These are phyloP conservation scores for Lasiosphaeria hispida DNA, from an alignment of 495 filamentous ascomycete species.

Conservation along the genomic window DNA sequence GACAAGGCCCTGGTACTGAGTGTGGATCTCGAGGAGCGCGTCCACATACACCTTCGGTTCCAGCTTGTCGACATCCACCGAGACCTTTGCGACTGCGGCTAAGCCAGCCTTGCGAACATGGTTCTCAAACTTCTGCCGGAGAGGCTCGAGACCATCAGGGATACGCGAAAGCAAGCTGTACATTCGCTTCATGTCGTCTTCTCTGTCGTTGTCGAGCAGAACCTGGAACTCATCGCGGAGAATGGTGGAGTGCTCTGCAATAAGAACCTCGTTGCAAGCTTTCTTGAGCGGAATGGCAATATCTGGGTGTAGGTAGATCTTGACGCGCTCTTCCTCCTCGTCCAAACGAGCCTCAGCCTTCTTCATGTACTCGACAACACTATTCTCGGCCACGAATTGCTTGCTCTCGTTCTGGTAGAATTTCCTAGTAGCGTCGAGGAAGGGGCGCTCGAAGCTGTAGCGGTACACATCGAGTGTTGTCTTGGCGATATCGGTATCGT, in stretches of 20 bases:
- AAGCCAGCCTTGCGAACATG: slow-evolving; percentile 89
- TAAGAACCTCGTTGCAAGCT: slow-evolving; percentile 82
- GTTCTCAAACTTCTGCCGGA: slow-evolving; percentile 83
- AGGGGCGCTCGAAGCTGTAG: slow-evolving; percentile 86
- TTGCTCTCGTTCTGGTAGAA: slow-evolving; percentile 94
- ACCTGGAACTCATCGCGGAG: slow-evolving; percentile 95
- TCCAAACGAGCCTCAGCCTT: slow-evolving; percentile 90
- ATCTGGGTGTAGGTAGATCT: slow-evolving; percentile 86
- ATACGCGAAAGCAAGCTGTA: slow-evolving; percentile 89
- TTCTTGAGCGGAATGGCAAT: slow-evolving; percentile 82
- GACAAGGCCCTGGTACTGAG: slow-evolving; percentile 86
- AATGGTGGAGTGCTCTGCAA: slow-evolving; percentile 77
- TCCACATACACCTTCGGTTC: slow-evolving; percentile 97
- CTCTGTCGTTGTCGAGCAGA: slow-evolving; percentile 89
- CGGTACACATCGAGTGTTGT: slow-evolving; percentile 94
- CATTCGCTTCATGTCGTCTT: slow-evolving; percentile 95
- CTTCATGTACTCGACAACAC: slow-evolving; percentile 99
- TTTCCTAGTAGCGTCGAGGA: slow-evolving; percentile 74
- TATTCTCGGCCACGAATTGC: slow-evolving; percentile 93
- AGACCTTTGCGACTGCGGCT: slow-evolving; percentile 85
- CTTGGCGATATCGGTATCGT: slow-evolving; percentile 89
- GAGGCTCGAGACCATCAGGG: slow-evolving; percentile 85
- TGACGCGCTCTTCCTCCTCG: slow-evolving; percentile 93
- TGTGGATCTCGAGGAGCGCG: slow-evolving; percentile 89
- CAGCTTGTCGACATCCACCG: slow-evolving; percentile 81